Base-by-base conservation (phyloP, 352 stramenopile species). In the Phytopythium vexans region DNA sequence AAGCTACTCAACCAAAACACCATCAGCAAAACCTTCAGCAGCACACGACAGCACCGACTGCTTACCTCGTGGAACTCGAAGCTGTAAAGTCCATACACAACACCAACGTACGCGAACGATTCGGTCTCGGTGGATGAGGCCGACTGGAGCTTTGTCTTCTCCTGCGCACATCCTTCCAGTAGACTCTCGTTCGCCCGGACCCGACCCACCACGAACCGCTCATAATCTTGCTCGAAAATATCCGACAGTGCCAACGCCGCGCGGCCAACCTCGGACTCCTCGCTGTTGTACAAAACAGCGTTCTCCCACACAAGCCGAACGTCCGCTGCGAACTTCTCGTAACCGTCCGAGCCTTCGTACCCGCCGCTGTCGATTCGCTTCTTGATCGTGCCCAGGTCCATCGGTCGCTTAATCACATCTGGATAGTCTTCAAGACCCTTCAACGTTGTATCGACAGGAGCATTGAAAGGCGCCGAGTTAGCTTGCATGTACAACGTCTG, bases 361-460 rank as follows among this genome's bases (percentile, higher is more conserved):
- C 58, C 56, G 43, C 82, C 85, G 16, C 61, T 77, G 55, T 91
- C 77, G 16, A 95, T 72, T 33, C 73, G 84, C 35, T 73, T 74
- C 51, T 88, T 87, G 36, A 97, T 89, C 11, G 89, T 97, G 6
- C 86, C 82, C 12, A 97, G 57, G 72, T 97, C 90, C 85, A 97
- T 97, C 15, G 90, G 90, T 21, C 75, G 72, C 59, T 95, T 97
- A 16, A 97, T 69, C 40, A 94, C 62, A 35, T 93, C 67, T 6
- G 73, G 51, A 46, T 97, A 97, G 59, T 97, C 89, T 62, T 92
- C 73, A 3, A 97, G 62, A 3, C 85, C 85, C 51, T 96, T 85
- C 6, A 74, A 38, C 27, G 70, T 73, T 38, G 66, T 86, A 49
- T 96, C 85, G 10, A 97, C 89, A 4, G 89, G 89, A 32, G 71